Conservation (phyloP, 2,329 filamentous ascomycete species). For the Fusarium coicis region DNA sequence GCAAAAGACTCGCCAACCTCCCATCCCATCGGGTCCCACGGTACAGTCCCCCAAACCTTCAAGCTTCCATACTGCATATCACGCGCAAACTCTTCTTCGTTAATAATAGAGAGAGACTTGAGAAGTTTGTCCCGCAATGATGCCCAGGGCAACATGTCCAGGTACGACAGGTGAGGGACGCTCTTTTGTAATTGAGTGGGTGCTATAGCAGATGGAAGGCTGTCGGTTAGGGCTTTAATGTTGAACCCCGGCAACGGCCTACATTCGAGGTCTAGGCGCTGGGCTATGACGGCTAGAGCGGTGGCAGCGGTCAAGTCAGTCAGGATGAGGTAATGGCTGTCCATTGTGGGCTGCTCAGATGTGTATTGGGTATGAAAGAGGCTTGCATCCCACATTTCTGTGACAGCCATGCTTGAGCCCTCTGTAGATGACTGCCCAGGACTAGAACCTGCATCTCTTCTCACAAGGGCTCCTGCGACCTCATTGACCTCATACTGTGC, state of each 20-base stretch:
- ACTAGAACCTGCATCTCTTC: background rate
- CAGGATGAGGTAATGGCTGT: constrained; percentile 6
- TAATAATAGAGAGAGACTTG: constrained; percentile 7
- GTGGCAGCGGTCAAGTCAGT: constrained; percentile 8
- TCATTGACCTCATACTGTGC: accelerated
- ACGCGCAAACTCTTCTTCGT: background rate
- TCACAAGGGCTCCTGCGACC: accelerated
- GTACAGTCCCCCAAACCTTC: constrained; percentile 1
- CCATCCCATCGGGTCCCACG: constrained; percentile 51
- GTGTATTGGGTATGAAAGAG: background rate
- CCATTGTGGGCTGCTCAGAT: background rate
- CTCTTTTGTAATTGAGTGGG: constrained; percentile 17
- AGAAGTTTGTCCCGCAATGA: constrained; percentile 15
- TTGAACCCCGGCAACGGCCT: background rate
- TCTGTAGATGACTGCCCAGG: background rate
- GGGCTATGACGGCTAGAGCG: background rate
- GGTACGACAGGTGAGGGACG: constrained; percentile 9
- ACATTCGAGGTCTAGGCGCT: constrained; percentile 4
- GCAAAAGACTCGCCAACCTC: constrained; percentile 56
- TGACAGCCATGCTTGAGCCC: background rate
- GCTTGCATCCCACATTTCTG: background rate
- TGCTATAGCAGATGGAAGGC: background rate
- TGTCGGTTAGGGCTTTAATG: background rate
- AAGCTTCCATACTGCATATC: constrained; percentile 9
- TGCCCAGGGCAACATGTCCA: constrained; percentile 30